These are phyloP conservation scores for Cyclanthera cordifolia DNA, from an alignment of 306 rosid genomes.

Conservation along the genomic window DNA sequence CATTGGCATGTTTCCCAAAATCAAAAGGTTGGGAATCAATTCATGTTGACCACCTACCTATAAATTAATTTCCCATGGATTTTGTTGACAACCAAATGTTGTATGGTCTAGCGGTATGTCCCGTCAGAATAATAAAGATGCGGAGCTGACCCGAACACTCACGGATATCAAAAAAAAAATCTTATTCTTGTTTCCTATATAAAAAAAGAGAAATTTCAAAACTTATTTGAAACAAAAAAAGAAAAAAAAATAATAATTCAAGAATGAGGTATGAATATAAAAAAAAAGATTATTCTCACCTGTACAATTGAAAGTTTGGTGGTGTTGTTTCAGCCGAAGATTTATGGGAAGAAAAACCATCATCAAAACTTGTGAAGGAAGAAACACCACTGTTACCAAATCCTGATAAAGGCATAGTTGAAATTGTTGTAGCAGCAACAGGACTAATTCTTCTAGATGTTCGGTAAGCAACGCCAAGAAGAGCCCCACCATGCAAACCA, in stretches of 20 bases:
- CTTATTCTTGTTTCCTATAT: background rate
- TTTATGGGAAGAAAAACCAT: constrained; percentile 65
- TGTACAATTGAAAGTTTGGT: constrained; percentile 85
- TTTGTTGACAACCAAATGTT: too few species aligned
- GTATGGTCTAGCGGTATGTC: too few species aligned
- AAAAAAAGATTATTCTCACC: constrained; percentile 27
- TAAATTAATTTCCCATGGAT: too few species aligned
- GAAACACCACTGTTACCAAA: constrained; percentile 79
- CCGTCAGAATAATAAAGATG: too few species aligned
- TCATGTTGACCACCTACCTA: too few species aligned
- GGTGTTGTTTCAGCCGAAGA: constrained; percentile 71
- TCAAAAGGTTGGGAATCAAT: too few species aligned
- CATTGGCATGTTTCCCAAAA: too few species aligned
- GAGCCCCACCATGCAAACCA: constrained; percentile 97
- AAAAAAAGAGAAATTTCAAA: background rate
- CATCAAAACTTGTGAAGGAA: constrained; percentile 78
- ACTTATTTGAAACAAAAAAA: constrained; percentile 1
- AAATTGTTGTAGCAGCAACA: constrained; percentile 88
- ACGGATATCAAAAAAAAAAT: too few species aligned
- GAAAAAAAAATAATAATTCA: background rate
- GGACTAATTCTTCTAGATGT: constrained; percentile 90
- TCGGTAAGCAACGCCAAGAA: constrained; percentile 93
- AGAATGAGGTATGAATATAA: background rate
- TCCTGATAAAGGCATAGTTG: constrained; percentile 98
- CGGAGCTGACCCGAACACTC: too few species aligned